A percentile compares a stretch with the other conserved stretches of the same genome.
phyloP scores from a whole-genome alignment of 257 asterid genomes.

The Solanum chiquidenum region DNA sequence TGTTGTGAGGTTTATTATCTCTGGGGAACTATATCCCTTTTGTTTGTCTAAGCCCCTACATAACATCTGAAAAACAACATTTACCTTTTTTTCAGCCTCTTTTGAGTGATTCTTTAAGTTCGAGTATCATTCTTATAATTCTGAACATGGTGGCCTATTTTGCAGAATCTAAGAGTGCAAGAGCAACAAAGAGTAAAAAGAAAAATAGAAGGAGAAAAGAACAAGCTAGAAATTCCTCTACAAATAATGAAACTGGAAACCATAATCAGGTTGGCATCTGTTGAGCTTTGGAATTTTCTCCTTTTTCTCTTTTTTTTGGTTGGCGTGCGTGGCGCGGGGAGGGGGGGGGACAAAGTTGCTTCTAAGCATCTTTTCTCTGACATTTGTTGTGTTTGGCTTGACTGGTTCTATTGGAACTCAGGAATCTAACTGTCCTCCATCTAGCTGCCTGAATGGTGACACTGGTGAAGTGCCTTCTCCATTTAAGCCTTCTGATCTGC shows the following conservation, averaged over 20 bases:
- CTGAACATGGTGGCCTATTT: background rate
- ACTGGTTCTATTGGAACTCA: background rate
- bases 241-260: conserved; percentile 31
- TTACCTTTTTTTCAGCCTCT: background rate
- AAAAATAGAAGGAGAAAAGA: conserved; percentile 86
- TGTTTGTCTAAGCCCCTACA: background rate
- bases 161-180: conserved; percentile 54
- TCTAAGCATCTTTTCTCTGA: background rate
- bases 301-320: background rate
- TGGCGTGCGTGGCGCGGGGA: background rate
- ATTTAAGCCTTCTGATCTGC: conserved; percentile 37
- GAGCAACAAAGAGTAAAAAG: conserved; percentile 65
- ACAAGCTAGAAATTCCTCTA: conserved; percentile 42
- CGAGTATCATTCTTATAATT: background rate
- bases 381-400: background rate
- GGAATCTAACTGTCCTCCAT: conserved; percentile 17
- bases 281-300: background rate
- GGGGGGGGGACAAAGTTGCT: background rate
- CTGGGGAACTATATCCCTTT: background rate
- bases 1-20: background rate
- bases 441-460: conserved; percentile 26
- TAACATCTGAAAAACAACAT: background rate
- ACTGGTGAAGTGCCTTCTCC: conserved; percentile 8
- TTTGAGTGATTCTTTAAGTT: background rate
- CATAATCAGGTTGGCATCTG: conserved; percentile 40